Conservation (phyloP, 345 rosid species). For the Alliaria petiolata region DNA sequence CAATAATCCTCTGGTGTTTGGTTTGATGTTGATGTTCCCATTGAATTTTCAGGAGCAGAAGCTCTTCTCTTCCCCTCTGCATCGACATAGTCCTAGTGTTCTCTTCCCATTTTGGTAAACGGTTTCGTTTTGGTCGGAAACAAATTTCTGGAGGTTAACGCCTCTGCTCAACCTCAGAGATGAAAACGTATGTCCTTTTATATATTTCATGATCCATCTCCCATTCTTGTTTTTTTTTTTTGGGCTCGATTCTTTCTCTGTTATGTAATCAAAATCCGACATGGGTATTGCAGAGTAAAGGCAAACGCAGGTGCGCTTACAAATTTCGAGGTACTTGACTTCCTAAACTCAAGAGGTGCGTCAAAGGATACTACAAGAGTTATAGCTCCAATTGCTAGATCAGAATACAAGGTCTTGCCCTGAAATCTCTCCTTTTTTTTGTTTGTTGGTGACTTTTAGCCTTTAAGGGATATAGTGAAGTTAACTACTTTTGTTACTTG, state of each 20-base stretch:
- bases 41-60: not conserved
- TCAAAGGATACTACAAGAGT: constrained; percentile 62
- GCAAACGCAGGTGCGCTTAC: constrained; percentile 68
- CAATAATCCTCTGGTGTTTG: not conserved
- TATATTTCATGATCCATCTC: not conserved
- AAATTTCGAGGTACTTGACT: constrained; percentile 75
- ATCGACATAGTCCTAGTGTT: not conserved
- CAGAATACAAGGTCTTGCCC: constrained; percentile 59
- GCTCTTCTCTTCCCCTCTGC: not conserved
- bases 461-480: too few species aligned
- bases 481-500: not conserved
- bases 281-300: constrained; percentile 49
- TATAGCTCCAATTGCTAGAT: constrained; percentile 53
- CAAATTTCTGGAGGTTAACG: not conserved
- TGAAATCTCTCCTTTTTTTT: not conserved
- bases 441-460: not conserved
- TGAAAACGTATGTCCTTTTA: constrained; percentile 15
- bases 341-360: constrained; percentile 71
- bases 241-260: not conserved
- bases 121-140: not conserved
- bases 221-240: not conserved
- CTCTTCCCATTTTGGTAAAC: not conserved
- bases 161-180: not conserved
- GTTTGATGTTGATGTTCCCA: not conserved
- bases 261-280: not conserved